Percentiles rank a stretch among this genome's conserved stretches.
phyloP scores from a whole-genome alignment of 257 asterid species.

The Hygrophila difformis region DNA sequence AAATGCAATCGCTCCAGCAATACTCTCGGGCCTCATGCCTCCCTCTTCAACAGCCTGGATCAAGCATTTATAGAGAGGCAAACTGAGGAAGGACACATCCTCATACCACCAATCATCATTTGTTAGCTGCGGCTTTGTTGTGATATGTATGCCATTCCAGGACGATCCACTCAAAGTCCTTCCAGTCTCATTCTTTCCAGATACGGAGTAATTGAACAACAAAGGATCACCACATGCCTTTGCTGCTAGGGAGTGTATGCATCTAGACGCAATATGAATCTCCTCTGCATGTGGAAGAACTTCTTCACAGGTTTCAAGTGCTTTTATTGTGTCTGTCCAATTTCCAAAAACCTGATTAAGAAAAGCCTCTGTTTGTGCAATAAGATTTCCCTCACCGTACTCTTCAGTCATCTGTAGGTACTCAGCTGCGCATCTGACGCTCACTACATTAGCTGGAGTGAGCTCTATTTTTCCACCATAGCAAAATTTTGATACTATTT shows the following conservation, averaged over 20 bases:
- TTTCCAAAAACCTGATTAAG: no score
- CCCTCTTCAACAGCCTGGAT: slow-evolving; percentile 60
- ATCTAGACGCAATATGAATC: slow-evolving; percentile 57
- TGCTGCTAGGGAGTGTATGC: slow-evolving; percentile 69
- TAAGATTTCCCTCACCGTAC: slow-evolving; percentile 72
- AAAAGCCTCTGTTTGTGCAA: slow-evolving; percentile 38
- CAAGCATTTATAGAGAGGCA: slow-evolving; percentile 54
- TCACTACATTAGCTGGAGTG: slow-evolving; percentile 57
- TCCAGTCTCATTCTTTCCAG: slow-evolving; percentile 26
- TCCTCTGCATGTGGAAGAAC: slow-evolving; percentile 64
- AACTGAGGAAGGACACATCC: slow-evolving; percentile 70
- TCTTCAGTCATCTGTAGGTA: slow-evolving; percentile 77
- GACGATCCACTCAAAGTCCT: slow-evolving; percentile 6
- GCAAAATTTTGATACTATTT: slow-evolving; percentile 75
- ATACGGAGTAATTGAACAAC: slow-evolving; percentile 45
- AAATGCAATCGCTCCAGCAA: slow-evolving; percentile 64
- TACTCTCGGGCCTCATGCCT: slow-evolving; percentile 52
- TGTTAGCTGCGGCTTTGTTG: slow-evolving; percentile 9
- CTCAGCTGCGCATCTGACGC: slow-evolving; percentile 83
- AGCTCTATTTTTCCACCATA: slow-evolving; percentile 73
- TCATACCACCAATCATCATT: slow-evolving; percentile 87
- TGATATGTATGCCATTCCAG: slow-evolving; percentile 63
- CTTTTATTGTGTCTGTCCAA: slow-evolving; percentile 13
- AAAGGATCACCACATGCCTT: slow-evolving; percentile 70
- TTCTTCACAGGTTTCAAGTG: slow-evolving; percentile 21